Percentiles rank a stretch among this genome's conserved stretches.
phyloP scores from a whole-genome alignment of 257 asterid genomes.

The Solanum bulbocastanum region DNA sequence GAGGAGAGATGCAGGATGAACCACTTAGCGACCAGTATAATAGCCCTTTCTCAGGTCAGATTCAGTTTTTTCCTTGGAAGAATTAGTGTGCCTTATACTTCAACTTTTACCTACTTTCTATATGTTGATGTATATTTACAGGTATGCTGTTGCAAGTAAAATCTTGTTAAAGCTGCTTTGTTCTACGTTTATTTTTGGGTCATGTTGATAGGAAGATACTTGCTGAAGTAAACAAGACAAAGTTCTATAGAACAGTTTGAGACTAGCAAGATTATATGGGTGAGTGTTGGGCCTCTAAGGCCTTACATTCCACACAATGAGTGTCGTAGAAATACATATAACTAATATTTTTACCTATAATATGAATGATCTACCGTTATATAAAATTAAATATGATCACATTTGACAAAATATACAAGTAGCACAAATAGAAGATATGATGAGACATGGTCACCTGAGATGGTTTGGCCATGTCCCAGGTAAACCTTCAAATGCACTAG shows the following conservation, averaged over 20 bases:
- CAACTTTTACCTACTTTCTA: not conserved
- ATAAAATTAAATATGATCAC: not conserved
- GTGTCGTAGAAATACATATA: not conserved
- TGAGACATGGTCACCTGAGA: not conserved
- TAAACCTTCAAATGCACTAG: not conserved
- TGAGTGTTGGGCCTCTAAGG: not conserved
- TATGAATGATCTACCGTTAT: not conserved
- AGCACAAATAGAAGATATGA: not conserved
- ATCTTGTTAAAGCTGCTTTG: not conserved
- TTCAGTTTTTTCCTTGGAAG: not conserved
- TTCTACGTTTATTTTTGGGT: not conserved
- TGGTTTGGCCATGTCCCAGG: not conserved
- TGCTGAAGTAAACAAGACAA: not conserved
- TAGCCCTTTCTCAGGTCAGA: constrained; percentile 89
- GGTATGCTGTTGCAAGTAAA: not conserved
- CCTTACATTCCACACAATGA: not conserved
- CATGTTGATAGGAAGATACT: not conserved
- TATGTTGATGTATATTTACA: not conserved
- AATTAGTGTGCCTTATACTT: not conserved
- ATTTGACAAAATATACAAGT: not conserved
- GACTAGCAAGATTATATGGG: not conserved
- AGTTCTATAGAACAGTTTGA: not conserved
- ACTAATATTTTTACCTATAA: not conserved
- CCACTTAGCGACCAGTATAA: constrained; percentile 80
- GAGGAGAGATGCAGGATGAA: constrained; percentile 93